Percentiles rank a stretch among this genome's conserved stretches.
These are phyloP conservation scores for Adiantum capillusveneris DNA, from an alignment of 75 land plant genomes.

Conservation along the genomic window DNA sequence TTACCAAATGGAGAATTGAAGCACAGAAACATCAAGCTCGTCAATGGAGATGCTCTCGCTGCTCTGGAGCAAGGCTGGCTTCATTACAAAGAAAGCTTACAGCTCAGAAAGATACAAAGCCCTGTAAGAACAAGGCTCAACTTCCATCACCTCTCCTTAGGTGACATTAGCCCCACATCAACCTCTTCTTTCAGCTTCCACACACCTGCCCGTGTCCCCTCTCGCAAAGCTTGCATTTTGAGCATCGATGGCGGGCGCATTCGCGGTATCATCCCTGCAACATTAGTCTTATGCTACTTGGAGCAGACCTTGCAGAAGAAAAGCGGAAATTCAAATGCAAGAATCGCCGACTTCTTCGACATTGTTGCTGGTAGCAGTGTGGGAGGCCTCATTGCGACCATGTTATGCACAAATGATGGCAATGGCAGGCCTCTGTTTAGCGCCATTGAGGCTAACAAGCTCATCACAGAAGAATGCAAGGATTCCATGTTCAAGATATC, in stretches of 20 bases:
- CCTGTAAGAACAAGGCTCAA: too few relatives aligned
- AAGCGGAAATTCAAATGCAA: constrained; percentile 50
- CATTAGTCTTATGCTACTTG: constrained; percentile 41
- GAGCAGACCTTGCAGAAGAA: constrained; percentile 46
- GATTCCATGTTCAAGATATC: constrained; percentile 36
- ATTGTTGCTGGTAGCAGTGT: constrained; percentile 70
- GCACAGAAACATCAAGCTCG: too few relatives aligned
- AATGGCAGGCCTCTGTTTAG: constrained; percentile 30
- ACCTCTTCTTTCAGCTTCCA: too few relatives aligned
- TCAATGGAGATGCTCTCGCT: too few relatives aligned
- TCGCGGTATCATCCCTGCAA: constrained; percentile 48
- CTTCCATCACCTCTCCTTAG: too few relatives aligned
- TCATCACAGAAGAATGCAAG: constrained; percentile 37
- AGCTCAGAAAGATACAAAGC: too few relatives aligned
- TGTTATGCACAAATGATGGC: constrained; percentile 43
- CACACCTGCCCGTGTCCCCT: background rate
- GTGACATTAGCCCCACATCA: too few relatives aligned
- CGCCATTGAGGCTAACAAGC: constrained; percentile 16
- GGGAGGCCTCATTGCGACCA: constrained; percentile 64
- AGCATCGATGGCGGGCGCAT: constrained; percentile 85
- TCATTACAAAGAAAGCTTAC: too few relatives aligned
- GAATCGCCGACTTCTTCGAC: constrained; percentile 81
- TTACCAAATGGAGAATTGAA: too few relatives aligned
- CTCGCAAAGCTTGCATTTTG: constrained; percentile 68
- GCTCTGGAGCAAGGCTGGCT: too few relatives aligned